These are phyloP conservation scores for Inga laurina DNA, from an alignment of 306 rosid species.

Conservation along the genomic window DNA sequence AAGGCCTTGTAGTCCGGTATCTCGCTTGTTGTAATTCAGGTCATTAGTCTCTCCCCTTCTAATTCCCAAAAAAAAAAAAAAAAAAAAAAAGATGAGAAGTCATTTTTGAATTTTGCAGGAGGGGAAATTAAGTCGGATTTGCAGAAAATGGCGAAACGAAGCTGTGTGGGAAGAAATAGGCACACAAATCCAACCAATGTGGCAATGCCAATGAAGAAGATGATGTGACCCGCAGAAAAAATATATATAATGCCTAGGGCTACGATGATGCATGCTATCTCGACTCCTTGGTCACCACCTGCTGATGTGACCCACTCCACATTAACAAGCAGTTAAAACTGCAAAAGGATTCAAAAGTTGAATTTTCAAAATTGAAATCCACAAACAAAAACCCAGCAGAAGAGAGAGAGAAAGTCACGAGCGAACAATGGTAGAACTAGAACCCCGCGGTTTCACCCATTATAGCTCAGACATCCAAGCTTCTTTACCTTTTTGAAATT, in stretches of 20 bases:
- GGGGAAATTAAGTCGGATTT: conserved; percentile 26
- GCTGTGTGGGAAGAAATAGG: neutral
- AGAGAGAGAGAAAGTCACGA: conserved; percentile 32
- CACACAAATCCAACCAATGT: conserved; percentile 33
- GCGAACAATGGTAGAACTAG: neutral
- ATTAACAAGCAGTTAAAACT: conserved; percentile 55
- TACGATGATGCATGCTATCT: conserved; percentile 40
- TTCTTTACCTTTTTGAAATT: conserved; percentile 15
- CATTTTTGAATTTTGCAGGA: neutral
- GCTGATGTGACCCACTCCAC: conserved; percentile 64
- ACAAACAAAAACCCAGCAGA: neutral
- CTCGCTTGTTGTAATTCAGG: no score
- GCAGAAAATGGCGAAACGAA: conserved; percentile 24
- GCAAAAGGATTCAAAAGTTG: conserved; percentile 34
- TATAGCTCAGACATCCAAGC: conserved; percentile 37
- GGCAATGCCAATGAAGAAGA: conserved; percentile 25
- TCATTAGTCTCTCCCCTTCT: no score
- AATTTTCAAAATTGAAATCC: conserved; percentile 26
- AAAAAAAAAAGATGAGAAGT: no score
- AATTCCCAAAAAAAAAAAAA: no score
- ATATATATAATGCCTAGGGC: conserved; percentile 29
- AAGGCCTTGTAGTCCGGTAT: no score
- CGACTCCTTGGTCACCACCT: conserved; percentile 49
- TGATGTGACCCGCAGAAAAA: conserved; percentile 45
- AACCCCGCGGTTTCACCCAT: conserved; percentile 37